A percentile compares a stretch with the other conserved stretches of the same genome.
Conservation (phyloP, 169 alveolate species). For the Cystoisospora suis region DNA sequence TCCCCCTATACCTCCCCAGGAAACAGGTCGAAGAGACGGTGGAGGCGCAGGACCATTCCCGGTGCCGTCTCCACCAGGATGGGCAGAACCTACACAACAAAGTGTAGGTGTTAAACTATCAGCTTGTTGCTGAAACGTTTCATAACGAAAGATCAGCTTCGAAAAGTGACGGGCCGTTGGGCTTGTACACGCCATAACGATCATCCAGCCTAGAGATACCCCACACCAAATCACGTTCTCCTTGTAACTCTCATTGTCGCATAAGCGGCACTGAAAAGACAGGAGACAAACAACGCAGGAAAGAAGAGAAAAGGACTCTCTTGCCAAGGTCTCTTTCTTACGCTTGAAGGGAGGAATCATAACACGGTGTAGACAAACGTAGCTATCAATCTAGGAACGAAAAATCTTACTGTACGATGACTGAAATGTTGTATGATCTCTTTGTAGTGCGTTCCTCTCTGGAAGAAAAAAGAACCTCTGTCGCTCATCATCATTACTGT, state of each 20-base stretch:
- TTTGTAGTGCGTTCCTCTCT: no score
- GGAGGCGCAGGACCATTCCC: background rate
- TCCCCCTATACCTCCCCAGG: slow-evolving; percentile 6
- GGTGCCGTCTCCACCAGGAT: background rate
- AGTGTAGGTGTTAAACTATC: background rate
- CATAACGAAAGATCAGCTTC: slow-evolving; percentile 39
- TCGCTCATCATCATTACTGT: no score
- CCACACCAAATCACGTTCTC: slow-evolving; percentile 58
- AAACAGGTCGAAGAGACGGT: background rate
- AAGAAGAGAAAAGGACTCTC: background rate
- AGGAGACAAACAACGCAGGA: background rate
- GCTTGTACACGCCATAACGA: slow-evolving; percentile 38
- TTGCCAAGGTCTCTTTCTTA: no score
- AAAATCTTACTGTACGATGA: no score
- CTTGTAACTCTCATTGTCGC: slow-evolving; percentile 36
- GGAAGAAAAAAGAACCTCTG: no score
- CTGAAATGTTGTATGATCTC: no score
- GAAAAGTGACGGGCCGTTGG: slow-evolving; percentile 45
- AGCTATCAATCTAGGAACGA: no score
- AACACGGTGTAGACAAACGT: no score
- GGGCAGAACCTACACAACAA: background rate
- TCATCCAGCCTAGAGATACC: slow-evolving; percentile 42
- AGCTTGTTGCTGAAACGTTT: slow-evolving; percentile 21
- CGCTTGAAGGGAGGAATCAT: no score
- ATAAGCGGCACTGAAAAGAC: slow-evolving; percentile 41